Evolutionary conservation across 257 asterid genomes (phyloP).

Genomic region (Primulina eburnea): DNA sequence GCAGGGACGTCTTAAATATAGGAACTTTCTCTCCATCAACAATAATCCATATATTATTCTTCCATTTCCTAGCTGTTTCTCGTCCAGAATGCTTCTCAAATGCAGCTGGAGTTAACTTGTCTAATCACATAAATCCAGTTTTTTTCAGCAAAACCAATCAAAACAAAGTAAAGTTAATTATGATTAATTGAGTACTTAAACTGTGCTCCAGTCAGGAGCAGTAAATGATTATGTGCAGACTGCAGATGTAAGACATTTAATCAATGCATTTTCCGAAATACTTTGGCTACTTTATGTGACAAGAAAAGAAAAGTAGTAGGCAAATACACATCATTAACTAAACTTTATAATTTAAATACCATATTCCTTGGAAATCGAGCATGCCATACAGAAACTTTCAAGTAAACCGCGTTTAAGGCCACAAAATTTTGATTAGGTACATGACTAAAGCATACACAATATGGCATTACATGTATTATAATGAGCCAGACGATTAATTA

Average conservation of each 20-base stretch:
- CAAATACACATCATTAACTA: too few species aligned
- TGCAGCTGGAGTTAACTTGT: slow-evolving; percentile 56
- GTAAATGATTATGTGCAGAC: not conserved
- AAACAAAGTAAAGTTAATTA: not conserved
- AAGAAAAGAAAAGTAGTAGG: too few species aligned
- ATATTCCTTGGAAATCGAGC: too few species aligned
- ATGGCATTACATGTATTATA: not conserved
- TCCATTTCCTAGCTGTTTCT: slow-evolving; percentile 60
- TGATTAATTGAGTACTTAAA: not conserved
- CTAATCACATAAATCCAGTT: slow-evolving; percentile 26
- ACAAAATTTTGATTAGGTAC: not conserved
- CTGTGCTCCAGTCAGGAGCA: not conserved
- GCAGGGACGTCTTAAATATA: slow-evolving; percentile 45
- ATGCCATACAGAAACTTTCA: not conserved
- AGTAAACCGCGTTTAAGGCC: not conserved
- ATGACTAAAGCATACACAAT: not conserved
- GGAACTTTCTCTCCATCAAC: slow-evolving; percentile 54
- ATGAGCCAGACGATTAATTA: not conserved
- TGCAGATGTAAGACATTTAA: not conserved
- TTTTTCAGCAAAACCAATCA: slow-evolving; percentile 1
- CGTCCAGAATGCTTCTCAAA: slow-evolving; percentile 62
- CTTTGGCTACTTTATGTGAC: not conserved
- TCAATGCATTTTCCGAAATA: too few species aligned
- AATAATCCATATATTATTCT: slow-evolving; percentile 53
- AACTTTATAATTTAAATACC: too few species aligned